These are phyloP conservation scores for Fusarium nelsonii DNA, from an alignment of 2,329 filamentous ascomycete species.

Conservation along the genomic window DNA sequence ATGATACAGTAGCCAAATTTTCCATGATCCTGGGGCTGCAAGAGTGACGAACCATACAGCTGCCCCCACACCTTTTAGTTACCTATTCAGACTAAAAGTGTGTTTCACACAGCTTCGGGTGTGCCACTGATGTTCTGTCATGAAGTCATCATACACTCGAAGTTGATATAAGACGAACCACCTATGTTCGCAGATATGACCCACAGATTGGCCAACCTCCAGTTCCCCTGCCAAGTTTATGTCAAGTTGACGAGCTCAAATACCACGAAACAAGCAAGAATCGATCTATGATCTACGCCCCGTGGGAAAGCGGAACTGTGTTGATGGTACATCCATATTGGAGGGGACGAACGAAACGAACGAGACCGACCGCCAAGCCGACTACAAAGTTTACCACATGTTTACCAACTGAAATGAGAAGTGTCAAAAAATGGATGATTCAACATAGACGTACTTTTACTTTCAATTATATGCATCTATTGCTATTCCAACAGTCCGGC, in stretches of 20 bases:
- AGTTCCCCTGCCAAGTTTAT: neutral
- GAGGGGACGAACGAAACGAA: neutral
- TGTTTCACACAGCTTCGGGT: neutral
- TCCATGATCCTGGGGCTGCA: neutral
- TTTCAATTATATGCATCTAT: conserved; percentile 3
- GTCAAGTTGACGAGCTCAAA: neutral
- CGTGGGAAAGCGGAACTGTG: neutral
- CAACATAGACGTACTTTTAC: neutral
- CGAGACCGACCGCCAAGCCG: neutral
- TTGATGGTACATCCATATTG: neutral
- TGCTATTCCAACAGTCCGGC: conserved; percentile 82
- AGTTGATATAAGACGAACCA: neutral
- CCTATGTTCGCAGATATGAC: neutral
- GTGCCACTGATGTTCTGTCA: neutral
- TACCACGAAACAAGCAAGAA: neutral
- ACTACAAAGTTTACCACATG: neutral
- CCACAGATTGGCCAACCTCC: neutral
- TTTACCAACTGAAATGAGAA: neutral
- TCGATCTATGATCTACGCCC: neutral
- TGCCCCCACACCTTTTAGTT: neutral
- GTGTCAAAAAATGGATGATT: neutral
- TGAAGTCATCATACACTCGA: neutral
- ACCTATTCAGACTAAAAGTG: neutral
- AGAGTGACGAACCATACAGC: too few species aligned
- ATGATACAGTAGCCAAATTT: too few species aligned